Conservation (phyloP, 1,139 yeast genomes). For the Waltiozyma sp. region DNA sequence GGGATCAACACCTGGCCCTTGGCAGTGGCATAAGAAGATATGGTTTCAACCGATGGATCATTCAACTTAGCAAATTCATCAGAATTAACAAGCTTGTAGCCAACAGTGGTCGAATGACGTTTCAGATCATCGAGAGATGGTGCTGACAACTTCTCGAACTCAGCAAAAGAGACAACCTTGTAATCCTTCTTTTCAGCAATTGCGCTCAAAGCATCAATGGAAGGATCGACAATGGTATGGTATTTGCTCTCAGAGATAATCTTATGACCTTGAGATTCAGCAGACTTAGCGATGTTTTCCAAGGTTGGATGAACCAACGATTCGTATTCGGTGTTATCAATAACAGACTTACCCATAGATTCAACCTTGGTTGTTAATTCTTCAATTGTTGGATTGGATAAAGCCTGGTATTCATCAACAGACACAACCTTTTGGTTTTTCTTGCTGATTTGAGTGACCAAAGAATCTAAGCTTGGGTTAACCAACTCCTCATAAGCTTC, state of each 20-base stretch:
- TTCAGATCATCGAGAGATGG: slow-evolving; percentile 11
- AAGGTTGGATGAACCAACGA: slow-evolving; percentile 7
- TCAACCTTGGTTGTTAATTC: slow-evolving; percentile 26
- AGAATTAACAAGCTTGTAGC: slow-evolving; percentile 3
- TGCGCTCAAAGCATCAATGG: slow-evolving; percentile 17
- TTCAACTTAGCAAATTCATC: slow-evolving; percentile 7
- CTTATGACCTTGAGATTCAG: slow-evolving; percentile 18
- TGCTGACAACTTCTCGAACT: slow-evolving; percentile 19
- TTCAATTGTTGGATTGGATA: slow-evolving; percentile 22
- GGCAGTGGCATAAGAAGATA: slow-evolving; percentile 2
- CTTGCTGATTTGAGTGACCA: slow-evolving; percentile 2
- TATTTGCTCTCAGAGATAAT: slow-evolving; percentile 19
- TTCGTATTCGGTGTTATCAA: slow-evolving; percentile 17
- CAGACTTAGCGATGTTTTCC: slow-evolving; percentile 14
- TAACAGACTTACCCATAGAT: slow-evolving; percentile 17
- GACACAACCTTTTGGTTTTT: slow-evolving; percentile 3
- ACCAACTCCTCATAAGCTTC: slow-evolving; percentile 17
- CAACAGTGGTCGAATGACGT: slow-evolving; percentile 1
- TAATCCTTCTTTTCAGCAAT: slow-evolving; percentile 19
- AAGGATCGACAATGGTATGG: slow-evolving; percentile 18
- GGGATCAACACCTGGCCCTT: slow-evolving; percentile 4
- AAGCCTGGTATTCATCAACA: slow-evolving; percentile 18
- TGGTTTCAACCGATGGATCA: slow-evolving; percentile 3
- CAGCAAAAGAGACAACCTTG: slow-evolving; percentile 18
- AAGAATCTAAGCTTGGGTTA: slow-evolving; percentile 11